phyloP scores from a whole-genome alignment of 371 early-diverging fungal species.

The Actinomortierella wolfii region DNA sequence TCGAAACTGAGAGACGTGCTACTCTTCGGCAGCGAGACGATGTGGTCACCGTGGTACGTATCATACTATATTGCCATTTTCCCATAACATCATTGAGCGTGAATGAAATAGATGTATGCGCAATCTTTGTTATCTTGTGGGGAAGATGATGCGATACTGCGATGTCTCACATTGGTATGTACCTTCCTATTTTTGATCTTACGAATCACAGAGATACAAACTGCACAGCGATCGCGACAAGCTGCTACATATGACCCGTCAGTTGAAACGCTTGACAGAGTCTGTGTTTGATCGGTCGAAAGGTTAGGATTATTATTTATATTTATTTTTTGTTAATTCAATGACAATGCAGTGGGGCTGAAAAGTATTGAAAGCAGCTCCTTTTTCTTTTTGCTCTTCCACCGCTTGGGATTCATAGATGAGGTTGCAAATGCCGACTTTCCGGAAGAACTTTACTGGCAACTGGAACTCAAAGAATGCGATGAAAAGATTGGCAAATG shows the following conservation, averaged over 20 bases:
- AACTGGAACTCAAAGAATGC: constrained; percentile 37
- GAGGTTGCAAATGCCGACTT: constrained; percentile 42
- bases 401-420: constrained; percentile 6
- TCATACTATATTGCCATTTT: too few relatives aligned
- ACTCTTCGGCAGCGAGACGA: constrained; percentile 34
- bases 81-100: too few relatives aligned
- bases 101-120: too few relatives aligned
- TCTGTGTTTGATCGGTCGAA: constrained; percentile 45
- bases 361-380: too few relatives aligned
- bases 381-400: not conserved
- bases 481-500: constrained; percentile 24
- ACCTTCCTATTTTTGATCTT: not conserved
- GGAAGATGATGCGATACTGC: not conserved
- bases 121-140: too few relatives aligned
- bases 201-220: constrained; percentile 12
- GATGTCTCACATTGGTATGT: not conserved
- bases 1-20: constrained; percentile 31
- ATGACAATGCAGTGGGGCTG: too few relatives aligned
- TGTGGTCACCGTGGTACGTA: constrained; percentile 32
- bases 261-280: constrained; percentile 37
- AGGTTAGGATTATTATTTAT: too few relatives aligned
- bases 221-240: constrained; percentile 21
- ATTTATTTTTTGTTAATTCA: too few relatives aligned
- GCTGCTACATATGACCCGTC: constrained; percentile 32
- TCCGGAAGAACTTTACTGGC: constrained; percentile 41